These are phyloP conservation scores for Eucommia ulmoides DNA, from an alignment of 257 asterid genomes.

Conservation along the genomic window DNA sequence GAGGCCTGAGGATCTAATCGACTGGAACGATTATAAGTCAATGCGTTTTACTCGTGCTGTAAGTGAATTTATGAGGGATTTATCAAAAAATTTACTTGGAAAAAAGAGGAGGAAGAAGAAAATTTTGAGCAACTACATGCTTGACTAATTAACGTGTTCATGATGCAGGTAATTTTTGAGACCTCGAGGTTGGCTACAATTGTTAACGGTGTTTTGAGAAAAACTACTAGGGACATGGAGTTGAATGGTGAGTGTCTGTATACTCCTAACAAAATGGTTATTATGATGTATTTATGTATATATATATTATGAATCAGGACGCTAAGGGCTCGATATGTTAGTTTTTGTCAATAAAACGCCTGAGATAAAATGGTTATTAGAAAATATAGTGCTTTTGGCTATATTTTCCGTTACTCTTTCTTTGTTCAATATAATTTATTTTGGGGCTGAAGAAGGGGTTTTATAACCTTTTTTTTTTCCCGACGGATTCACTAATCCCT, in stretches of 20 bases:
- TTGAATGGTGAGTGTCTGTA: slow-evolving; percentile 24
- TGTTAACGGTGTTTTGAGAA: slow-evolving; percentile 38
- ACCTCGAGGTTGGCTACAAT: slow-evolving; percentile 38
- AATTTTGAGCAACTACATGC: neutral
- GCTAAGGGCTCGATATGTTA: neutral
- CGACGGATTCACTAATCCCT: too few relatives aligned
- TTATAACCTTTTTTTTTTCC: too few relatives aligned
- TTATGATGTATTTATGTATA: neutral
- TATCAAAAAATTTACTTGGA: neutral
- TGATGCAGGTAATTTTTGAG: slow-evolving; percentile 38
- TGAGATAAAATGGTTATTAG: neutral
- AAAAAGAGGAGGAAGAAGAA: neutral
- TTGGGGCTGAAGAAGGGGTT: too few relatives aligned
- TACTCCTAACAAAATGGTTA: neutral
- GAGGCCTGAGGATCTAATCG: slow-evolving; percentile 68
- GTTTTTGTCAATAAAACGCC: neutral
- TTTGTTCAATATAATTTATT: too few relatives aligned
- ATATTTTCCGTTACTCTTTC: neutral
- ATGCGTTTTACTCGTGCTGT: slow-evolving; percentile 94
- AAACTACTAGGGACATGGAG: slow-evolving; percentile 36
- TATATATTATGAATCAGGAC: neutral
- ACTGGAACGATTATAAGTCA: slow-evolving; percentile 69
- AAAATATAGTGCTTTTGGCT: neutral
- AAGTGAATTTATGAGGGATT: slow-evolving; percentile 18
- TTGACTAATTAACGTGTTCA: neutral